Base-by-base conservation (phyloP, 768 basidiomycete species). In the Serpula lacrymans region DNA sequence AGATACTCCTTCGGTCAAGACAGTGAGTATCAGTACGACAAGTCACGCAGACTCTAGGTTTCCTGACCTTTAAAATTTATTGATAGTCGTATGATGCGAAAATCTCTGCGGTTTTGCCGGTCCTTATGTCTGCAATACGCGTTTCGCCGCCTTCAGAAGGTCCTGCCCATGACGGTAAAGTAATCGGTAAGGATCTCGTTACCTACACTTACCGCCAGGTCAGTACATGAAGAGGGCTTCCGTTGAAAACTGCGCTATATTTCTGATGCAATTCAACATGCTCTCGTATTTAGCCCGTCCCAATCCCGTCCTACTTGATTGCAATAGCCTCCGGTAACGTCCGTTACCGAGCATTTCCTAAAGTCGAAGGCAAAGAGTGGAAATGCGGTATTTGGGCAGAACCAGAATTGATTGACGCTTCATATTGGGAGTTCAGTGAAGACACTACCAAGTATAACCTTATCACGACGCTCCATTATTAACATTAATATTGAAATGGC, bases 231-330 rank as follows among this genome's bases (percentile, higher is more conserved):
- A 3, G n/a, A n/a, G n/a, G n/a, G n/a, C n/a, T n/a, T n/a, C n/a
- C n/a, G n/a, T n/a, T n/a, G n/a, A n/a, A n/a, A n/a, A 25, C 42
- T 22, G 21, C 22, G 11, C 12, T n/a, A n/a, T n/a, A 5, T n/a
- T 32, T 6, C 7, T 23, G n/a, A n/a, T 11, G 12, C 27, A 5
- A 21, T 21, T 6, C 12, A 3, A 29, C 16, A 23, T 26, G 6
- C 26, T 20, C 22, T 16, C 13, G 3, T 7, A 6, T 48, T 7
- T 53, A 98, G 88, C 80, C 77, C 5, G 76, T 89, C 14, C 79
- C 88, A 4, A 92, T 97, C 43, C 89, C 95, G 1, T 81, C 85
- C 1, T 97, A 98, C 57, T 70, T 97, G n/a, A 73, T 97, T 35
- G 95, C 95, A 2, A 84, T 97, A 39, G 94, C 94, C 0, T 74